Evolutionary conservation across 2,329 filamentous ascomycete species (phyloP), one percentile per base, ranked within the genome.

Genomic region (Curvularia verruculosa): DNA sequence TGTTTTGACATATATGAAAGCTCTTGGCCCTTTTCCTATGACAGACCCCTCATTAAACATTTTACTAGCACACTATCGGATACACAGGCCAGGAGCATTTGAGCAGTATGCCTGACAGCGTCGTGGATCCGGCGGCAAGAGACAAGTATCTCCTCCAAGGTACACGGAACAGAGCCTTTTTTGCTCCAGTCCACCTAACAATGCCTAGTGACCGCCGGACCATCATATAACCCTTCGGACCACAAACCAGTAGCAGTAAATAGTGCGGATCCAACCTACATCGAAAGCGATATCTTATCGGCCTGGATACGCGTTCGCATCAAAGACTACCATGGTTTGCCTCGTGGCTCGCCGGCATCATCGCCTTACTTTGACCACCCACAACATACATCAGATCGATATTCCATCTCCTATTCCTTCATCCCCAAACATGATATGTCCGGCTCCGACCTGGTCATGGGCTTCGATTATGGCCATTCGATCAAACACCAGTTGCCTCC

Each of bases 71-170:
- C 23, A 40, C 21, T 26, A 21, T 43, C 45, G 44, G 26, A 21
- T 44, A 23, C 23, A 2, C 39, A 49, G 31, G 10, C 9, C 19
- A 34, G 34, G n/a, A 49, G 19, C 34, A 49, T 31, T 28, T 18
- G 18, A 34, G 37, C 34, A 51, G 7, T 36, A 59, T 57, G 53
- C 48, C 59, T 19, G 47, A 60, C 37, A 60, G 49, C 23, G 63
- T 65, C 3, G 65, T 75, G 10, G 72, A 75, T 26, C 71, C 73
- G 29, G 61, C 65, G 18, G 69, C 67, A 44, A 65, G 68, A 28
- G 71, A 75, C 54, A 75, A 75, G 49, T 77, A 77, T 51, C 70
- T 74, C 9, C 67, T 77, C 5, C 69, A 70, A 65, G 67, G 65
- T 68, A 24, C 15, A 53, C 26, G 9, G 21, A 2, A 4, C 2